These are phyloP conservation scores for Dothiorella sarmentorum DNA, from an alignment of 2,329 filamentous ascomycete genomes.

Conservation along the genomic window DNA sequence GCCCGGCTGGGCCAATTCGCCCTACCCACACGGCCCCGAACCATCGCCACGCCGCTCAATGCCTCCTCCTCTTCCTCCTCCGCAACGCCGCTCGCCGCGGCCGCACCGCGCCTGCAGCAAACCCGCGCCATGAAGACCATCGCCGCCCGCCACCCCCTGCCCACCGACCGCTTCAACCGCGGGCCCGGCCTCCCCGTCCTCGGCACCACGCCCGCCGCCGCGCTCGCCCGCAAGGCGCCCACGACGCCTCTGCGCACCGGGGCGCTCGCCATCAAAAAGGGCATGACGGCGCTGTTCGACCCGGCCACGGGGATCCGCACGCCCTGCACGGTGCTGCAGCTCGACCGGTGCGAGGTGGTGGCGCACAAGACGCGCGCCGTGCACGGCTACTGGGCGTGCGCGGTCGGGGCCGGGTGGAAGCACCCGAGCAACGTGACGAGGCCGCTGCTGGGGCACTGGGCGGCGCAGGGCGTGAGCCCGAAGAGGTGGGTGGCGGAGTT, in stretches of 20 bases:
- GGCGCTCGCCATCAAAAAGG: constrained; percentile 83
- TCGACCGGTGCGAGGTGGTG: constrained; percentile 88
- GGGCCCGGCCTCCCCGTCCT: constrained; percentile 51
- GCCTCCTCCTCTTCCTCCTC: neutral
- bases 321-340: constrained; percentile 86
- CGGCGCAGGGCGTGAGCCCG: constrained; percentile 73
- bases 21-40: neutral
- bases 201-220: constrained; percentile 55
- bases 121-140: constrained; percentile 11
- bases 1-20: constrained; percentile 1
- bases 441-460: constrained; percentile 83
- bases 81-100: neutral
- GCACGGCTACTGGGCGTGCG: constrained; percentile 92
- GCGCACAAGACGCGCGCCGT: constrained; percentile 75
- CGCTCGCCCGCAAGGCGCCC: constrained; percentile 55
- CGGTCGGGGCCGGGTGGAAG: constrained; percentile 76
- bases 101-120: neutral
- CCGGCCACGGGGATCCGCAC: constrained; percentile 69
- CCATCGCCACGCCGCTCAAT: constrained; percentile 5
- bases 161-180: constrained; percentile 49
- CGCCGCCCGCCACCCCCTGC: constrained; percentile 6
- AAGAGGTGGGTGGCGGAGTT: constrained; percentile 87
- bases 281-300: constrained; percentile 91
- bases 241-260: constrained; percentile 69
- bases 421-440: constrained; percentile 73